phyloP scores from a whole-genome alignment of 176 grass and related monocot genomes.

The Pontederia paniculata region DNA sequence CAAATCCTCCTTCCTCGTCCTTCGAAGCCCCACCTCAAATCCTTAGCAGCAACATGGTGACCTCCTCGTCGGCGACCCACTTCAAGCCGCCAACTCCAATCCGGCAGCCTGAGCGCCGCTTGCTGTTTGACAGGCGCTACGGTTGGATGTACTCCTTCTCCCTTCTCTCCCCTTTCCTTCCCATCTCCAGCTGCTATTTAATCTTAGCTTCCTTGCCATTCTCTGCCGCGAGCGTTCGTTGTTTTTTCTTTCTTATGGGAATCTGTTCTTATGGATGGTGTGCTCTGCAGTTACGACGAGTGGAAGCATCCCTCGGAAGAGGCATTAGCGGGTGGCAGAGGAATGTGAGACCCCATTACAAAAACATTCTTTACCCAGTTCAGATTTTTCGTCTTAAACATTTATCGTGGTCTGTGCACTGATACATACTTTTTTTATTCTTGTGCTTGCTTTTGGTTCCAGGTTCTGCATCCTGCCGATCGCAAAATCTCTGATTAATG shows the following conservation, averaged over 20 bases:
- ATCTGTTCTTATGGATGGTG: background rate
- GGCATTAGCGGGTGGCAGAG: slow-evolving; percentile 37
- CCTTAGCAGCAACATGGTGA: background rate
- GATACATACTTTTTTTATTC: background rate
- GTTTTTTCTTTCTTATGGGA: too few species aligned
- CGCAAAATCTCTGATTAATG: slow-evolving; percentile 24
- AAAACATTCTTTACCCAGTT: background rate
- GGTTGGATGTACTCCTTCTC: slow-evolving; percentile 33
- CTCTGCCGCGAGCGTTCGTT: too few species aligned
- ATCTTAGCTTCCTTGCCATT: background rate
- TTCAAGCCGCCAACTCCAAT: background rate
- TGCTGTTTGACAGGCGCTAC: slow-evolving; percentile 39
- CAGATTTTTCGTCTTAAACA: background rate
- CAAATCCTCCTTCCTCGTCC: too few species aligned
- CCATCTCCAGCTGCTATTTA: background rate
- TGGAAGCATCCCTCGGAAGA: slow-evolving; percentile 41
- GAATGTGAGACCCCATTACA: slow-evolving; percentile 28
- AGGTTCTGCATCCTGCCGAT: slow-evolving; percentile 44
- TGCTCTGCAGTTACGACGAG: slow-evolving; percentile 37
- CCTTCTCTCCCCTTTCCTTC: background rate
- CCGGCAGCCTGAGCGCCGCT: slow-evolving; percentile 11
- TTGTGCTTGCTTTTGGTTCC: background rate
- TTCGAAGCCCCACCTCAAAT: too few species aligned
- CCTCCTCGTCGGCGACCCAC: background rate
- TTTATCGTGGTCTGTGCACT: background rate